Evolutionary conservation across 2,329 filamentous ascomycete species (phyloP).

Genomic region (Sarocladium brachiariae): DNA sequence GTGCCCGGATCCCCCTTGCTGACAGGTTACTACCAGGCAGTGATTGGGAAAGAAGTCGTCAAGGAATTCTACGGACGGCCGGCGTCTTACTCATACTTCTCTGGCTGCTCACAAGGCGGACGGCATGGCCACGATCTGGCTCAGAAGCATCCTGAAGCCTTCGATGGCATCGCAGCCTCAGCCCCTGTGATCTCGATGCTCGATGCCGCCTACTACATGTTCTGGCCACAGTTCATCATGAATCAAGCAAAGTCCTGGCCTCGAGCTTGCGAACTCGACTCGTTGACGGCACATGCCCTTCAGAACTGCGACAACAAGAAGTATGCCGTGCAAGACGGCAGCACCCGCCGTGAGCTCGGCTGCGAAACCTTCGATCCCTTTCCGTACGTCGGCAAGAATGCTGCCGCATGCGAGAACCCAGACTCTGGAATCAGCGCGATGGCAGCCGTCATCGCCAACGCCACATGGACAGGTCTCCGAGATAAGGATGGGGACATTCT

Average conservation of each 20-base stretch:
- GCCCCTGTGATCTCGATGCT: conserved; percentile 34
- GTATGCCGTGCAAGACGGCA: too few relatives aligned
- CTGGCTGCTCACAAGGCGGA: conserved; percentile 48
- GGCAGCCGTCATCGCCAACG: conserved; percentile 15
- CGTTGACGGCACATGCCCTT: background rate
- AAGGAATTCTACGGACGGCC: conserved; percentile 33
- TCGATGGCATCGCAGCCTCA: conserved; percentile 46
- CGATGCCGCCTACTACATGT: background rate
- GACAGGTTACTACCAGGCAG: conserved; percentile 24
- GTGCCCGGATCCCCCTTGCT: background rate
- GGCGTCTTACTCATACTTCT: conserved; percentile 39
- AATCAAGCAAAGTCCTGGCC: conserved; percentile 3
- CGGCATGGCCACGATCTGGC: conserved; percentile 46
- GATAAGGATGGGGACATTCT: background rate
- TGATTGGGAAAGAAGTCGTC: conserved; percentile 34
- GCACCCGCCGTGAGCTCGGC: too few relatives aligned
- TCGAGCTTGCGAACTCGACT: conserved; percentile 8
- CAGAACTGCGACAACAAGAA: conserved; percentile 9
- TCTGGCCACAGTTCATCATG: conserved; percentile 7
- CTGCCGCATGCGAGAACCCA: background rate
- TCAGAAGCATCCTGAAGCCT: conserved; percentile 44
- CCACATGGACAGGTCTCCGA: conserved; percentile 13
- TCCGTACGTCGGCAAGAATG: background rate
- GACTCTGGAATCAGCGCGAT: conserved; percentile 5
- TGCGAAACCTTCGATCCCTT: conserved; percentile 1